These are phyloP conservation scores for Pseudonitzschia multiseries DNA, from an alignment of 108 stramenopile species.

Conservation along the genomic window DNA sequence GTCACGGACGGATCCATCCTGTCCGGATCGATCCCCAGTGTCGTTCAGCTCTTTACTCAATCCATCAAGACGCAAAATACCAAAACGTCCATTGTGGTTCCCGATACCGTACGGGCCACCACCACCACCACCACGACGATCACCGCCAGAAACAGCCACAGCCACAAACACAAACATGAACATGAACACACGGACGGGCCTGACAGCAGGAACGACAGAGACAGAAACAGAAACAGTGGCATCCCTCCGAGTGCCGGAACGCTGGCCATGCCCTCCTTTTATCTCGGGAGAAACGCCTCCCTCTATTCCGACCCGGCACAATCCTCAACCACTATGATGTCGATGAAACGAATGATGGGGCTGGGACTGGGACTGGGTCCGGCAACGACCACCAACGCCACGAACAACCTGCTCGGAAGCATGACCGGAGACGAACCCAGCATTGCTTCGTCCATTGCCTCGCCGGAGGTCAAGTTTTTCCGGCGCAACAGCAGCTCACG, in stretches of 20 bases:
- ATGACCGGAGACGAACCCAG: constrained; percentile 3
- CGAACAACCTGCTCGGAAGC: neutral
- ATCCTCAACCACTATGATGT: neutral
- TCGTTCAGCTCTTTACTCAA: constrained; percentile 12
- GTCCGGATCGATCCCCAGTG: constrained; percentile 5
- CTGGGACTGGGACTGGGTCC: neutral
- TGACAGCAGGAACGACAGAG: neutral
- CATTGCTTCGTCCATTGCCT: constrained; percentile 11
- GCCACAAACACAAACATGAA: neutral
- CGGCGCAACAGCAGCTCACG: too few species aligned
- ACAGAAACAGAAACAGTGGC: neutral
- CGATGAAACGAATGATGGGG: neutral
- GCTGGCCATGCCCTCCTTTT: neutral
- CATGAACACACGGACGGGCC: neutral
- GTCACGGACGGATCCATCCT: neutral
- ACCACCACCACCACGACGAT: neutral
- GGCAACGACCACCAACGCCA: neutral
- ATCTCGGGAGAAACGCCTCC: neutral
- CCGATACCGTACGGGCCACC: constrained; percentile 1
- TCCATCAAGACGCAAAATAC: neutral
- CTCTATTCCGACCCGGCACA: neutral
- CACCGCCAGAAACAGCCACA: neutral
- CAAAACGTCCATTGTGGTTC: constrained; percentile 1
- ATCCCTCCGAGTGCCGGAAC: neutral
- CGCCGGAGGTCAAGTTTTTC: constrained; percentile 32